Evolutionary conservation across 345 rosid species (phyloP).

Genomic region (Euphorbia peplus): DNA sequence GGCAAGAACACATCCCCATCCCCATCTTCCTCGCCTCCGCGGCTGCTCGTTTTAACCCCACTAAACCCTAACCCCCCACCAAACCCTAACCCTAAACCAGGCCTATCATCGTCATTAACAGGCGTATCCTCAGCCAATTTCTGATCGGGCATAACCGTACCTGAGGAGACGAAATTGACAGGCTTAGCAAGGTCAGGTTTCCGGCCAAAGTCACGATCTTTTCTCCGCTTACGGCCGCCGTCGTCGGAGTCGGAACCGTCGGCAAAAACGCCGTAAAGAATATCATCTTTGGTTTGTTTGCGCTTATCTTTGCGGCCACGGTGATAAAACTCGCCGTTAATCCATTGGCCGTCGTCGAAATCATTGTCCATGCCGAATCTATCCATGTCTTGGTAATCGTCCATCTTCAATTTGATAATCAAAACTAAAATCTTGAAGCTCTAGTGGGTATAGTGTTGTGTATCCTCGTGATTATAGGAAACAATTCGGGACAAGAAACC

Average conservation of each 20-base stretch:
- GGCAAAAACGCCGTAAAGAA: slow-evolving; percentile 62
- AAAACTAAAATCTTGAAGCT: neutral
- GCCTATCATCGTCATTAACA: slow-evolving; percentile 38
- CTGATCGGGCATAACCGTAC: slow-evolving; percentile 64
- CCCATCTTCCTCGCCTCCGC: slow-evolving; percentile 22
- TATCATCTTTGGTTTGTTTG: slow-evolving; percentile 67
- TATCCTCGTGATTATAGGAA: neutral
- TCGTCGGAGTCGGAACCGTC: slow-evolving; percentile 55
- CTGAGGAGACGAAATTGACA: slow-evolving; percentile 70
- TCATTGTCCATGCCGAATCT: slow-evolving; percentile 81
- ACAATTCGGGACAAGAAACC: neutral
- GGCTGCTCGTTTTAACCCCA: slow-evolving; percentile 21
- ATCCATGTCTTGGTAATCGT: slow-evolving; percentile 85
- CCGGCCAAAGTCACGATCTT: slow-evolving; percentile 47
- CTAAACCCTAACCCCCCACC: slow-evolving; percentile 25
- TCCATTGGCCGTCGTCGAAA: slow-evolving; percentile 77
- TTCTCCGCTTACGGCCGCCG: slow-evolving; percentile 45
- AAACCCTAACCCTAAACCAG: slow-evolving; percentile 38
- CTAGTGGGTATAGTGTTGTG: neutral
- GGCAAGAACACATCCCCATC: slow-evolving; percentile 57
- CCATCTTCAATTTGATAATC: slow-evolving; percentile 39
- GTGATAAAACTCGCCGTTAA: slow-evolving; percentile 64
- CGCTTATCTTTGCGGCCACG: slow-evolving; percentile 57
- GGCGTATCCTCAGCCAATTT: slow-evolving; percentile 39
- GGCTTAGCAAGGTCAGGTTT: slow-evolving; percentile 70